phyloP scores from a whole-genome alignment of 768 basidiomycete genomes.

The Russula emetica region DNA sequence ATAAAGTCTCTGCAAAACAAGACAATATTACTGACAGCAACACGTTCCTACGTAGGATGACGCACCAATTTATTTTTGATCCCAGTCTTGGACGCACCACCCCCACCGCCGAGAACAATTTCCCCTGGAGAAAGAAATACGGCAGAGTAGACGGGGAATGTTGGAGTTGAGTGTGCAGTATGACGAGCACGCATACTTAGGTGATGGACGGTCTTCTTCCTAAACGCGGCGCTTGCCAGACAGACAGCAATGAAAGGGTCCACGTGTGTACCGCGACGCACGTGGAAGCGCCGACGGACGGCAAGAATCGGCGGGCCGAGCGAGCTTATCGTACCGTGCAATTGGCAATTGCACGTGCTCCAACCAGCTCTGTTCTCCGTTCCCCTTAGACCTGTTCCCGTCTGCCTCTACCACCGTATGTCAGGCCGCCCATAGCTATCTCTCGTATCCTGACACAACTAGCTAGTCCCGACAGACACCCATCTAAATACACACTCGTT shows the following conservation, averaged over 20 bases:
- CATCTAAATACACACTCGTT: slow-evolving; percentile 1
- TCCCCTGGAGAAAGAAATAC: slow-evolving; percentile 69
- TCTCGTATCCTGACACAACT: neutral
- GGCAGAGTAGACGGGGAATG: slow-evolving; percentile 87
- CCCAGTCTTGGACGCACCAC: slow-evolving; percentile 79
- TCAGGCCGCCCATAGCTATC: neutral
- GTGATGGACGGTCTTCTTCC: neutral
- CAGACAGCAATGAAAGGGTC: too few species aligned
- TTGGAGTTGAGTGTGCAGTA: slow-evolving; percentile 65
- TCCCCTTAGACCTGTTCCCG: neutral
- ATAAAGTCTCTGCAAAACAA: slow-evolving; percentile 58
- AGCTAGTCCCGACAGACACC: neutral
- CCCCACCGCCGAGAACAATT: slow-evolving; percentile 85
- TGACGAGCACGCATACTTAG: slow-evolving; percentile 72
- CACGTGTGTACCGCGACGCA: neutral
- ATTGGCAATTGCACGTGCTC: too few species aligned
- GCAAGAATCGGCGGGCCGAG: neutral
- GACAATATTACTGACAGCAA: neutral
- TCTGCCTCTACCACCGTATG: slow-evolving; percentile 1
- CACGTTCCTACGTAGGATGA: slow-evolving; percentile 8
- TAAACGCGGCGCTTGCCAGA: neutral
- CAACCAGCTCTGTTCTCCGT: neutral
- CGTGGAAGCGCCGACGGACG: neutral
- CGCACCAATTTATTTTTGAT: slow-evolving; percentile 92
- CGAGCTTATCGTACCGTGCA: too few species aligned